Conservation (phyloP, 495 filamentous ascomycete genomes). For the Xylaria cubensis region DNA sequence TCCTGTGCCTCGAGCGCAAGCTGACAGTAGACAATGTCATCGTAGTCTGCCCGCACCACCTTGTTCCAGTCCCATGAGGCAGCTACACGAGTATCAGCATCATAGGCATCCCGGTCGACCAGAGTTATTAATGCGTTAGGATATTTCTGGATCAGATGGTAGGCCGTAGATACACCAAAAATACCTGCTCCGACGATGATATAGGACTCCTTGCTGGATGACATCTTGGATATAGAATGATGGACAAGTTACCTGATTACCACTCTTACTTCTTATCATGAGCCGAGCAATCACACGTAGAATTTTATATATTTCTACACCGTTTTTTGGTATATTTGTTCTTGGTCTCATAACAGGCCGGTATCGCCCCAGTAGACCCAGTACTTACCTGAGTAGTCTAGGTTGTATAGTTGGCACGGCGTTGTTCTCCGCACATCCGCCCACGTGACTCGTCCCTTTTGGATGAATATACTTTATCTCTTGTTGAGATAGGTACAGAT, state of each 20-base stretch:
- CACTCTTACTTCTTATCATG: background rate
- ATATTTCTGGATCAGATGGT: constrained; percentile 59
- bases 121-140: constrained; percentile 60
- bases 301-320: constrained; percentile 4
- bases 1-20: constrained; percentile 65
- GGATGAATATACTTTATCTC: background rate
- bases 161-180: constrained; percentile 70
- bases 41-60: constrained; percentile 71
- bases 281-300: background rate
- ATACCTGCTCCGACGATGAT: constrained; percentile 70
- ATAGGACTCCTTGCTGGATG: constrained; percentile 47
- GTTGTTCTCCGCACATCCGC: constrained; percentile 17
- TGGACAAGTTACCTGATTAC: background rate
- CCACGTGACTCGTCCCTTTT: constrained; percentile 16
- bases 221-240: constrained; percentile 5
- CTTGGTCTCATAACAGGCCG: background rate
- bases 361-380: constrained; percentile 19
- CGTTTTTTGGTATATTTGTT: background rate
- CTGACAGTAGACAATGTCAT: constrained; percentile 60
- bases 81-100: constrained; percentile 49
- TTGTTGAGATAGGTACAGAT: background rate
- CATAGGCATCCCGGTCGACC: constrained; percentile 61
- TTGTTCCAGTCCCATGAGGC: constrained; percentile 75
- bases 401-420: constrained; percentile 6
- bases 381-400: background rate